A percentile compares a stretch with the other conserved stretches of the same genome.
Conservation (phyloP, 2,329 filamentous ascomycete genomes). For the Biscogniauxia mediterranea region DNA sequence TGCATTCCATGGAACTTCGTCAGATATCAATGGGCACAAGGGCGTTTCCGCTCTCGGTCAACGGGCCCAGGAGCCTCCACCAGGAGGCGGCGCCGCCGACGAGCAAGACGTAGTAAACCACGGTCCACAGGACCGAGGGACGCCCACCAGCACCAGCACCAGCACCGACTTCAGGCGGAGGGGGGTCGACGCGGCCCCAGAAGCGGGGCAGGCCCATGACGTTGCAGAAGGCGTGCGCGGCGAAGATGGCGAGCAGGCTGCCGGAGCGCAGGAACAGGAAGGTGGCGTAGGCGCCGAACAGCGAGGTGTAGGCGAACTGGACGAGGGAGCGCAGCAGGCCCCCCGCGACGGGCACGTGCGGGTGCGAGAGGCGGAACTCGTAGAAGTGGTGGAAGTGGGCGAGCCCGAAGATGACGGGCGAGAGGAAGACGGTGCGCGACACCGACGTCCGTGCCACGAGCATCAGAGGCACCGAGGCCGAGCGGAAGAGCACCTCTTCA, state of each 20-base stretch:
- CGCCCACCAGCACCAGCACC: slow-evolving; percentile 23
- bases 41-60: slow-evolving; percentile 64
- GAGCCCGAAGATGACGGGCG: slow-evolving; percentile 86
- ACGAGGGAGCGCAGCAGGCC: slow-evolving; percentile 72
- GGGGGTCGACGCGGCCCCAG: slow-evolving; percentile 71
- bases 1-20: slow-evolving; percentile 2
- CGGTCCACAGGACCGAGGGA: slow-evolving; percentile 61
- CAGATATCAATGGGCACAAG: slow-evolving; percentile 37
- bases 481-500: slow-evolving; percentile 92
- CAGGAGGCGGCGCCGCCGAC: slow-evolving; percentile 70
- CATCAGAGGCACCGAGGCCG: slow-evolving; percentile 79
- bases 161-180: slow-evolving; percentile 7
- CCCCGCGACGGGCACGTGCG: slow-evolving; percentile 60
- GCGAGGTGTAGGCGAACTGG: slow-evolving; percentile 84
- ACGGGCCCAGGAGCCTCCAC: slow-evolving; percentile 65
- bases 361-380: slow-evolving; percentile 83
- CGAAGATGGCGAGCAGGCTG: slow-evolving; percentile 70
- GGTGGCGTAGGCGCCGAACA: slow-evolving; percentile 91
- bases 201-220: slow-evolving; percentile 84
- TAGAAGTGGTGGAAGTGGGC: slow-evolving; percentile 96
- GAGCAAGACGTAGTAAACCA: slow-evolving; percentile 76
- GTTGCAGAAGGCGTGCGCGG: slow-evolving; percentile 88
- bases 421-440: slow-evolving; percentile 68
- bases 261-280: slow-evolving; percentile 87
- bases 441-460: slow-evolving; percentile 63